Evolutionary conservation across 805 yeast genomes (phyloP).

Genomic region (Yamadazyma laniorum): DNA sequence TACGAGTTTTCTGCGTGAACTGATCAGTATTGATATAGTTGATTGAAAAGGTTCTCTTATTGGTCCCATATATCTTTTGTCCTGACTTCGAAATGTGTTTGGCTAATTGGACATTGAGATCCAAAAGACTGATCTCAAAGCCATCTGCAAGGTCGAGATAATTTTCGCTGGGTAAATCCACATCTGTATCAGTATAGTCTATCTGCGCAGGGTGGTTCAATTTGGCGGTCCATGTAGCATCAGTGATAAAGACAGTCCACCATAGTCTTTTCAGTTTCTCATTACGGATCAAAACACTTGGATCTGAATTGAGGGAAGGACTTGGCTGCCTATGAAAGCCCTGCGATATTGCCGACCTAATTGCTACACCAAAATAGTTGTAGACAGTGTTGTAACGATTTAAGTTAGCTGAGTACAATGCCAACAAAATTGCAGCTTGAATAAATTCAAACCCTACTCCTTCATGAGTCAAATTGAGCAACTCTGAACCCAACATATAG

Average conservation of each 20-base stretch:
- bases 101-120: conserved; percentile 38
- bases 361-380: conserved; percentile 40
- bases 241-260: conserved; percentile 43
- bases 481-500: conserved; percentile 30
- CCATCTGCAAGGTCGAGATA: conserved; percentile 24
- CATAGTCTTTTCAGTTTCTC: conserved; percentile 39
- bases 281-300: conserved; percentile 2
- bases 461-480: conserved; percentile 33
- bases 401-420: conserved; percentile 36
- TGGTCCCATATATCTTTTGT: conserved; percentile 39
- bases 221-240: conserved; percentile 39
- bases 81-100: conserved; percentile 37
- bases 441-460: conserved; percentile 30
- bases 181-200: conserved; percentile 43
- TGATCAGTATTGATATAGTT: conserved; percentile 41
- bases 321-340: conserved; percentile 35
- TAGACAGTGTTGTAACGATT: conserved; percentile 37
- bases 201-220: conserved; percentile 40
- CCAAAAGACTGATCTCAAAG: conserved; percentile 30
- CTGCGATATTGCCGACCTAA: conserved; percentile 35
- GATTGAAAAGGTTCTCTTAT: conserved; percentile 36
- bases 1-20: conserved; percentile 35
- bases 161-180: conserved; percentile 39
- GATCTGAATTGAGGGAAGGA: conserved; percentile 6
- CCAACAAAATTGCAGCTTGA: conserved; percentile 34